Conservation (phyloP, 108 stramenopile species). For the Seminavis robusta region DNA sequence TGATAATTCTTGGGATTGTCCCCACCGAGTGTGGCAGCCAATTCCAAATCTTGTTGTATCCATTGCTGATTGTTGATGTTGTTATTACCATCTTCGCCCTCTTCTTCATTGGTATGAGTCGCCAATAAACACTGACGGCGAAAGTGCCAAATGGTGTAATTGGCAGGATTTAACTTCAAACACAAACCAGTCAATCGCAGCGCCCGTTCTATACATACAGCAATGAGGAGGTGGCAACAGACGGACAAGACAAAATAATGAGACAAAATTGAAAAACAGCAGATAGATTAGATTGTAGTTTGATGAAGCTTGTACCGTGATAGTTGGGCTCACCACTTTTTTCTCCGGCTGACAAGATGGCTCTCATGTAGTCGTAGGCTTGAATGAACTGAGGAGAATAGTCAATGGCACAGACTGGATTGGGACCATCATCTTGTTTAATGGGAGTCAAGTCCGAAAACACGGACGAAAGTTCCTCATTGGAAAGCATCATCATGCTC, state of each 20-base stretch:
- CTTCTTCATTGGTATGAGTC: neutral
- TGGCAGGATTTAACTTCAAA: conserved; percentile 89
- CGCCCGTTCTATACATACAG: conserved; percentile 67
- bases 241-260: no score
- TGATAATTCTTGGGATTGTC: conserved; percentile 99
- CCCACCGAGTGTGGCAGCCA: conserved; percentile 80
- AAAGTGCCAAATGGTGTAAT: conserved; percentile 97
- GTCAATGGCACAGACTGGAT: conserved; percentile 87
- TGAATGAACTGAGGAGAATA: conserved; percentile 77
- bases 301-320: no score
- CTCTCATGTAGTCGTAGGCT: conserved; percentile 87
- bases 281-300: no score
- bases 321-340: no score
- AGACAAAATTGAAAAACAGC: no score
- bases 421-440: conserved; percentile 86
- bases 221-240: no score
- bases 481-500: no score
- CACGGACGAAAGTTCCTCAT: conserved; percentile 32
- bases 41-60: conserved; percentile 60
- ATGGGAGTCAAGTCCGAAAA: conserved; percentile 82
- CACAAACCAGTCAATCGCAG: conserved; percentile 79
- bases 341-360: conserved; percentile 73
- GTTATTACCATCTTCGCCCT: conserved; percentile 1
- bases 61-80: no score
- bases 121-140: conserved; percentile 68